Evolutionary conservation across 2,329 filamentous ascomycete genomes (phyloP), one percentile per base, ranked within the genome.

Genomic region (Aspergillus persii): DNA sequence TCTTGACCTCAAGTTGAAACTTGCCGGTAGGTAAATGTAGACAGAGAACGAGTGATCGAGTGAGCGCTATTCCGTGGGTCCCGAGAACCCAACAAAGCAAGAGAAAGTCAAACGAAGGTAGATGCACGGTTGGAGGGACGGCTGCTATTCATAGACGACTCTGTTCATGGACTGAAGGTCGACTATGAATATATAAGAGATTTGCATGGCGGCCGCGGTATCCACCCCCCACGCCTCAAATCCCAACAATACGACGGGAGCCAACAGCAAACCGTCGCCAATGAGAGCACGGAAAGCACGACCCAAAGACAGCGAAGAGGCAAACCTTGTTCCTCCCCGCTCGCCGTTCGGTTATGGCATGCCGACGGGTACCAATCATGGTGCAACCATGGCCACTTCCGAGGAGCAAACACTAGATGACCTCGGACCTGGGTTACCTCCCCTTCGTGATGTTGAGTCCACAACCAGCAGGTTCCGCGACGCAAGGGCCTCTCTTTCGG

Each of bases 271-370:
- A n/a, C 36, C 36, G 36, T 15, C 36, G 12, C 36, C 36, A 41
- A 41, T 41, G 12, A 7, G 12, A 41, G 3, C 4, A 12, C 15
- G 12, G 36, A 41, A 41, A 41, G 36, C 36, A 41, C 36, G 36
- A 15, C 15, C 36, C 36, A 15, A 41, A 41, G 31, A 15, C 15
- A 39, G 39, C 15, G 31, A 59, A 27, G 44, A 47, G 36, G n/a
- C 36, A n/a, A 41, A 41, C 11, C 18, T 23, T 23, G 36, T 15
- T 41, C n/a, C 36, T 41, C 36, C 36, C 36, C 36, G 55, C 55
- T 46, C 52, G 44, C 39, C 31, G 29, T 36, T 52, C 55, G 48
- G 55, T 52, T 57, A 57, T 12, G 36, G 12, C 36, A 2, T n/a
- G 15, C 36, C 36, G 36, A 4, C 36, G 36, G 36, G 36, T 41